Evolutionary conservation across 495 filamentous ascomycete genomes (phyloP).

Genomic region (Apiosordaria backusii): DNA sequence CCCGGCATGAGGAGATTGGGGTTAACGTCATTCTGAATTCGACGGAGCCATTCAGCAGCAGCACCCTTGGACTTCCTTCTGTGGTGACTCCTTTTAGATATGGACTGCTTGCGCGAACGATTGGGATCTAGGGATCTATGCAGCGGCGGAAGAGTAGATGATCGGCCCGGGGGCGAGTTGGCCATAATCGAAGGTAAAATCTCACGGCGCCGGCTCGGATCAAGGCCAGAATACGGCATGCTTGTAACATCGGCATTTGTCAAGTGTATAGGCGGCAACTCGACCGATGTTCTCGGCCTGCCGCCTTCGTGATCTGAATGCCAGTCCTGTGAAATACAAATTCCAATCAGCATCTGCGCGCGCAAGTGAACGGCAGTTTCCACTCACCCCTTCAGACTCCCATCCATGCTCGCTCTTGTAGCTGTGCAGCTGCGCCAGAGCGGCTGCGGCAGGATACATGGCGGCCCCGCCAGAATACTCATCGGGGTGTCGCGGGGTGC

Average conservation of each 20-base stretch:
- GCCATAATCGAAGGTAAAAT: slow-evolving; percentile 77
- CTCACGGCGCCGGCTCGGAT: slow-evolving; percentile 59
- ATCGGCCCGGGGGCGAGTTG: slow-evolving; percentile 78
- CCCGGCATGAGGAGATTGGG: slow-evolving; percentile 57
- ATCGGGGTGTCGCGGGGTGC: slow-evolving; percentile 68
- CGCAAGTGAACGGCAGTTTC: not conserved
- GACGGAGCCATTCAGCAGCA: slow-evolving; percentile 45
- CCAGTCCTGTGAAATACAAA: slow-evolving; percentile 51
- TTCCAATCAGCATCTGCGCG: not conserved
- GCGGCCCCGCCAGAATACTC: slow-evolving; percentile 61
- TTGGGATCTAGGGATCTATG: slow-evolving; percentile 59
- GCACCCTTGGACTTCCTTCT: slow-evolving; percentile 59
- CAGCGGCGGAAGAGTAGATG: slow-evolving; percentile 78
- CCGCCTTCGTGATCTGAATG: slow-evolving; percentile 67
- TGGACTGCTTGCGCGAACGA: slow-evolving; percentile 77
- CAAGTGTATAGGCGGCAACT: slow-evolving; percentile 68
- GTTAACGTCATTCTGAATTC: slow-evolving; percentile 44
- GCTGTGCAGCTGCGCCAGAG: slow-evolving; percentile 77
- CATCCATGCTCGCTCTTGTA: slow-evolving; percentile 77
- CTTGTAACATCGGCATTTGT: slow-evolving; percentile 60
- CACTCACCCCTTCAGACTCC: slow-evolving; percentile 77
- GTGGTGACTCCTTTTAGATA: slow-evolving; percentile 75
- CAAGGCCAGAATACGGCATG: slow-evolving; percentile 61
- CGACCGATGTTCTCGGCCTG: slow-evolving; percentile 58
- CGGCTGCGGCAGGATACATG: slow-evolving; percentile 70